Evolutionary conservation across 352 stramenopile genomes (phyloP).

Genomic region (Phytophthora citrophthora): DNA sequence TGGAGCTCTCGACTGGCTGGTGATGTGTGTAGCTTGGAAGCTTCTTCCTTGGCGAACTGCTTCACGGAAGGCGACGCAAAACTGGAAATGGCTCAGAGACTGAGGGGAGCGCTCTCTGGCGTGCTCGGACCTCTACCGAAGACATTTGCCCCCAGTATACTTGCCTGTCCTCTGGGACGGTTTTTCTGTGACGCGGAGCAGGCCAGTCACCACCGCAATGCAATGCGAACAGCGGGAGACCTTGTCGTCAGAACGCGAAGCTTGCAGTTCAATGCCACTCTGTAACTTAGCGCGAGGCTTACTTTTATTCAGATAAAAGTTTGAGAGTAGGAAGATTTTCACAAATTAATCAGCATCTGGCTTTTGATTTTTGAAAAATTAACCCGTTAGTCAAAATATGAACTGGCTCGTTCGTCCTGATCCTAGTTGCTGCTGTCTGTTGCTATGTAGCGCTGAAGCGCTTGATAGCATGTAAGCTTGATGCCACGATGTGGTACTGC

Average conservation of each 20-base stretch:
- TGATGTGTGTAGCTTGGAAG: constrained; percentile 22
- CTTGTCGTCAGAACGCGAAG: constrained; percentile 17
- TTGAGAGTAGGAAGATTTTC: background rate
- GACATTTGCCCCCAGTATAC: constrained; percentile 23
- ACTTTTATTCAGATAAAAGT: background rate
- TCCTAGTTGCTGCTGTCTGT: background rate
- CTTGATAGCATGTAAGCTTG: too few relatives aligned
- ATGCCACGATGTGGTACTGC: too few relatives aligned
- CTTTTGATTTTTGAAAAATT: constrained; percentile 9
- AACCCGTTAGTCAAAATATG: constrained; percentile 13
- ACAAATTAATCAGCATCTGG: constrained; percentile 21
- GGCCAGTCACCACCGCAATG: constrained; percentile 22
- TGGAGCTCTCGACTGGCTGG: constrained; percentile 19
- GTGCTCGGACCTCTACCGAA: constrained; percentile 16
- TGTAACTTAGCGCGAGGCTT: background rate
- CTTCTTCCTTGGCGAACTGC: constrained; percentile 2
- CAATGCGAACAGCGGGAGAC: constrained; percentile 28
- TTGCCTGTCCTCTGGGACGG: constrained; percentile 20
- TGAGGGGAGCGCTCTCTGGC: constrained; percentile 16
- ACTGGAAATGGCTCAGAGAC: constrained; percentile 23
- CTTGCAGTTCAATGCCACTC: constrained; percentile 7
- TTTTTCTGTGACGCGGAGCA: constrained; percentile 1
- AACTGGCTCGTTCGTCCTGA: background rate
- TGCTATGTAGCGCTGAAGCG: too few relatives aligned
- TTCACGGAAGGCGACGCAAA: constrained; percentile 21